Evolutionary conservation across 176 grass and related monocot genomes (phyloP).

Genomic region (Triticum urartu): DNA sequence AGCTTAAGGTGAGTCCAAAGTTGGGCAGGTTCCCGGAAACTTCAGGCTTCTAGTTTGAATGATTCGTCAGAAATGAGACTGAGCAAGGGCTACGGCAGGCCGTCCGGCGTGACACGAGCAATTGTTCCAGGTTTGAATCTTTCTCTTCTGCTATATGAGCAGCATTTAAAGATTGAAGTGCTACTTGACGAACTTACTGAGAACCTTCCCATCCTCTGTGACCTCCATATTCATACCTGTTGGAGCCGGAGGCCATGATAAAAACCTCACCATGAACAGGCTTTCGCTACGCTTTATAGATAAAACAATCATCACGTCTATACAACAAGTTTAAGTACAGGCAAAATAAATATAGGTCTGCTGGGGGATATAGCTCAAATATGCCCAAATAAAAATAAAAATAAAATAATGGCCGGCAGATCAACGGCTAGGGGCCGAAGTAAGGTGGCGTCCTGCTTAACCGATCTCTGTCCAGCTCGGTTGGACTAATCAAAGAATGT

Average conservation of each 20-base stretch:
- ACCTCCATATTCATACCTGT: constrained; percentile 4
- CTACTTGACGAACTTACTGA: background rate
- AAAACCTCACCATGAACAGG: background rate
- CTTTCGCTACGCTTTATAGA: no score
- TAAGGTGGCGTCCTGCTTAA: no score
- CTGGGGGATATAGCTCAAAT: no score
- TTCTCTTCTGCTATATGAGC: background rate
- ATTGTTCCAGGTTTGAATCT: background rate
- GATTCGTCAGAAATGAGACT: background rate
- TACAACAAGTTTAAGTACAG: no score
- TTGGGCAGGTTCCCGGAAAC: constrained; percentile 10
- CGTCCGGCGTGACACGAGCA: background rate
- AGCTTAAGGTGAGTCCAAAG: background rate
- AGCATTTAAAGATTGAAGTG: background rate
- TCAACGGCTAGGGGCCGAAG: no score
- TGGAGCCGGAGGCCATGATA: background rate
- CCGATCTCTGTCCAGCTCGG: background rate
- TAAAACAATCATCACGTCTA: no score
- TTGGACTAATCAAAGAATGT: background rate
- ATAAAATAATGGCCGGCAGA: no score
- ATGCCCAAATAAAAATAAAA: no score
- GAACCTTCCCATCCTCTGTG: background rate
- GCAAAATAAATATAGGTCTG: no score
- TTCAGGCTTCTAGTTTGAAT: background rate
- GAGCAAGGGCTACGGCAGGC: background rate